phyloP scores from a whole-genome alignment of 2,329 filamentous ascomycete species.

The Kalmusia sp. region DNA sequence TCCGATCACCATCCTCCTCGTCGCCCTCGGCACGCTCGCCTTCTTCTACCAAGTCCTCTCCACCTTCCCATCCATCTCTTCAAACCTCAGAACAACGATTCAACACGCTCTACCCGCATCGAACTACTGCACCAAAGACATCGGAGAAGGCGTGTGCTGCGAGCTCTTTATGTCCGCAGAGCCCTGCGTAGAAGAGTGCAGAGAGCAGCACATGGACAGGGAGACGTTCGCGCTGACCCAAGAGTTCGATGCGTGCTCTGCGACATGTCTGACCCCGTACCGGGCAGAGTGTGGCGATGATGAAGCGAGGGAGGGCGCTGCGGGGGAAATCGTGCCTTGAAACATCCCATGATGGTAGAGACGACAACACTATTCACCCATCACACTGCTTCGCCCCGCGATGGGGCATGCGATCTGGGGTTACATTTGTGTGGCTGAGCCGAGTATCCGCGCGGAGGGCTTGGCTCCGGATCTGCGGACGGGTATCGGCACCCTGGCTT shows the following conservation, averaged over 20 bases:
- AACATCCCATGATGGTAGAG: neutral
- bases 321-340: neutral
- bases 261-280: slow-evolving; percentile 20
- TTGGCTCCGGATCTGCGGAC: slow-evolving; percentile 4
- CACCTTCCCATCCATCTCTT: slow-evolving; percentile 18
- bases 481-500: slow-evolving; percentile 2
- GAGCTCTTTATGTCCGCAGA: slow-evolving; percentile 30
- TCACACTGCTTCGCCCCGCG: neutral
- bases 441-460: neutral
- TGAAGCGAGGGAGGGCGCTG: slow-evolving; percentile 3
- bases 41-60: slow-evolving; percentile 25
- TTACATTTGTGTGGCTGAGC: neutral
- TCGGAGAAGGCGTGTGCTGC: slow-evolving; percentile 33
- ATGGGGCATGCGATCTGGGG: neutral
- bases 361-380: neutral
- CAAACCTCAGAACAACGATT: neutral
- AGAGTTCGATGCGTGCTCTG: slow-evolving; percentile 37
- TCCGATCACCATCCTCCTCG: slow-evolving; percentile 17
- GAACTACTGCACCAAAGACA: slow-evolving; percentile 28
- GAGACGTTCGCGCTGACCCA: slow-evolving; percentile 29
- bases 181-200: slow-evolving; percentile 37
- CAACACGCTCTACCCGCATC: slow-evolving; percentile 9
- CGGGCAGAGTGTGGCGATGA: slow-evolving; percentile 6
- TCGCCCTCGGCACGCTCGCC: slow-evolving; percentile 24
- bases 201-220: slow-evolving; percentile 31